Evolutionary conservation across 768 basidiomycete genomes (phyloP), one percentile per base, ranked within the genome.

Genomic region (Termitomyces bulborhizus): DNA sequence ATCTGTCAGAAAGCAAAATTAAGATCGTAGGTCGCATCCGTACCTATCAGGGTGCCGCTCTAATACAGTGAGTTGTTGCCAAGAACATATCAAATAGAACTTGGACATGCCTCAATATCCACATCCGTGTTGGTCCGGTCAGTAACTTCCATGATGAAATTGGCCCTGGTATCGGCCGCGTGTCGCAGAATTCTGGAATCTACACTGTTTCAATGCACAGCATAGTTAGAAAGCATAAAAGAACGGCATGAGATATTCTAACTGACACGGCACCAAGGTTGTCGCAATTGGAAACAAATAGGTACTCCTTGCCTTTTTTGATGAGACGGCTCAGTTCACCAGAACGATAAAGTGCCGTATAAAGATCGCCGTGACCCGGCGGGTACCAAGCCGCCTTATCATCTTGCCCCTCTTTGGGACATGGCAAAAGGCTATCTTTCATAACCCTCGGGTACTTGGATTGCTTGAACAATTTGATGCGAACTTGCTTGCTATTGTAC

Each of bases 91-190:
- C n/a, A 16, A 32, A 46, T 46, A 12, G 15, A 24, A 32, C 21
- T 21, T 21, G 21, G 21, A 53, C 57, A 34, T 49, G 52, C 66
- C 60, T 80, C 77, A 58, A 78, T 70, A 63, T 87, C 93, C 43
- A 87, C 69, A 63, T 87, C 93, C 43, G 86, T 90, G 79, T 95
- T 94, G 64, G 93, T 95, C 82, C 94, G 96, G 77, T 93, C 90
- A 8, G 94, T 96, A 59, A 96, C 88, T 72, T 96, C 91, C 91
- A 93, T 93, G 69, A 93, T 70, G 74, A 93, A 94, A 69, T 96
- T 93, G 18, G 88, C 81, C 59, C 83, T 83, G 4, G 78, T 75
- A 63, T 89, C 80, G 57, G 86, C 76, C 86, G 93, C 91, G 66
- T 92, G 82, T 61, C 86, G 81, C 42, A 90, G 72, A 65, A 95